These are phyloP conservation scores for Schizosaccharomyces versatilis DNA, from an alignment of 1,139 yeast genomes.

Conservation along the genomic window DNA sequence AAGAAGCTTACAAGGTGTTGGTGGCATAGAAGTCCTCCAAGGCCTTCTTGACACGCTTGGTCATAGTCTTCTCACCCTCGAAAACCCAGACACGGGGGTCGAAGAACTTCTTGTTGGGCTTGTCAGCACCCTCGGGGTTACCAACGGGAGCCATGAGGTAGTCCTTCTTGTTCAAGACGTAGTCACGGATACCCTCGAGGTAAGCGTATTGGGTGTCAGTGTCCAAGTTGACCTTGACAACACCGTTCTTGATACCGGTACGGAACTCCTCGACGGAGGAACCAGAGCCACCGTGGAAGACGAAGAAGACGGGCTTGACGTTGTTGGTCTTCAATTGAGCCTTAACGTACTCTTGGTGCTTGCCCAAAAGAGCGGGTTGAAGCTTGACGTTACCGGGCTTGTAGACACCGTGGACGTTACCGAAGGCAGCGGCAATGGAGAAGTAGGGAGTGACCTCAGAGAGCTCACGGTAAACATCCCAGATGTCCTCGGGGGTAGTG, in stretches of 20 bases:
- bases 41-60: slow-evolving; percentile 62
- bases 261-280: slow-evolving; percentile 79
- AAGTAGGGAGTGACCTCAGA: slow-evolving; percentile 87
- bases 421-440: slow-evolving; percentile 98
- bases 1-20: slow-evolving; percentile 12
- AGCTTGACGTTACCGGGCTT: slow-evolving; percentile 95
- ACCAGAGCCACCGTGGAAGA: slow-evolving; percentile 99
- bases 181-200: slow-evolving; percentile 89
- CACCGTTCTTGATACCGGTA: slow-evolving; percentile 80
- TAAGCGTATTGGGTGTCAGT: slow-evolving; percentile 98
- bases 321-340: slow-evolving; percentile 34
- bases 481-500: slow-evolving; percentile 92
- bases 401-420: slow-evolving; percentile 99
- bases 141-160: slow-evolving; percentile 76
- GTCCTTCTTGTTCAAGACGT: slow-evolving; percentile 86
- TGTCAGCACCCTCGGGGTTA: slow-evolving; percentile 97
- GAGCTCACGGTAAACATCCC: slow-evolving; percentile 71
- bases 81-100: slow-evolving; percentile 99
- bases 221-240: slow-evolving; percentile 95
- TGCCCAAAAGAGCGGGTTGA: slow-evolving; percentile 82
- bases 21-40: slow-evolving; percentile 51
- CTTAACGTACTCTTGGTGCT: slow-evolving; percentile 69
- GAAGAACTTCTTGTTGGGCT: slow-evolving; percentile 54
- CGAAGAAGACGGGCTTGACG: slow-evolving; percentile 74
- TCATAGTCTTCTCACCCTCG: slow-evolving; percentile 99